Evolutionary conservation across 192 early-diverging fungal species (phyloP).

Genomic region (Bifiguratus adelaidae): DNA sequence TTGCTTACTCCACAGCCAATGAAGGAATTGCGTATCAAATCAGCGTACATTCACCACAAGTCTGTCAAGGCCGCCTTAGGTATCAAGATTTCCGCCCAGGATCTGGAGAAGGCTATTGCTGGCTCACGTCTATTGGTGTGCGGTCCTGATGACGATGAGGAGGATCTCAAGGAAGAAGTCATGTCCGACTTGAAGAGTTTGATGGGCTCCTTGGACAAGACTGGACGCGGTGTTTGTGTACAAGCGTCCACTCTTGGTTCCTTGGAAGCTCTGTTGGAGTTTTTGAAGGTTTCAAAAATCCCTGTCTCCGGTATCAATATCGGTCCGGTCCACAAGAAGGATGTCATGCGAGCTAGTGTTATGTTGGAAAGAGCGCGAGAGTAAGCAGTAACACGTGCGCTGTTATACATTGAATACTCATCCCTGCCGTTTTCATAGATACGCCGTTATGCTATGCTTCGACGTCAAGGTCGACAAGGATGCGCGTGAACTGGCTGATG

Average conservation of each 20-base stretch:
- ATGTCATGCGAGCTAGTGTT: constrained; percentile 78
- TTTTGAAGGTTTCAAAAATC: constrained; percentile 83
- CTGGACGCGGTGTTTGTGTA: constrained; percentile 89
- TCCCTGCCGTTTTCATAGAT: constrained; percentile 40
- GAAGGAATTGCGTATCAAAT: constrained; percentile 95
- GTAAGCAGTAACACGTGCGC: constrained; percentile 10
- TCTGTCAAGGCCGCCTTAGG: constrained; percentile 93
- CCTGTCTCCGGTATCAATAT: constrained; percentile 95
- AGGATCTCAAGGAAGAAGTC: constrained; percentile 89
- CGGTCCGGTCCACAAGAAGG: constrained; percentile 96
- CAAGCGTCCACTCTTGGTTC: constrained; percentile 98
- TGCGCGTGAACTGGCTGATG: constrained; percentile 83
- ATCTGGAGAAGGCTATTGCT: constrained; percentile 92
- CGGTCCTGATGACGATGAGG: constrained; percentile 93
- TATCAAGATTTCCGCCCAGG: constrained; percentile 91
- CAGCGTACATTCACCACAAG: constrained; percentile 93
- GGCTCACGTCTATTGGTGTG: constrained; percentile 91
- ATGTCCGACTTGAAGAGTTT: constrained; percentile 80
- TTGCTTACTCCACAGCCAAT: constrained; percentile 98
- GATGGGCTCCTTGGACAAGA: constrained; percentile 68
- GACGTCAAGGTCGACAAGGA: constrained; percentile 88
- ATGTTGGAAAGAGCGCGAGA: constrained; percentile 92
- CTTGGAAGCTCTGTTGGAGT: constrained; percentile 91
- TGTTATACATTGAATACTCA: constrained; percentile 44
- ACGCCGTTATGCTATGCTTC: constrained; percentile 80